phyloP scores from a whole-genome alignment of 2,329 filamentous ascomycete species.

The Penicillium sp. region DNA sequence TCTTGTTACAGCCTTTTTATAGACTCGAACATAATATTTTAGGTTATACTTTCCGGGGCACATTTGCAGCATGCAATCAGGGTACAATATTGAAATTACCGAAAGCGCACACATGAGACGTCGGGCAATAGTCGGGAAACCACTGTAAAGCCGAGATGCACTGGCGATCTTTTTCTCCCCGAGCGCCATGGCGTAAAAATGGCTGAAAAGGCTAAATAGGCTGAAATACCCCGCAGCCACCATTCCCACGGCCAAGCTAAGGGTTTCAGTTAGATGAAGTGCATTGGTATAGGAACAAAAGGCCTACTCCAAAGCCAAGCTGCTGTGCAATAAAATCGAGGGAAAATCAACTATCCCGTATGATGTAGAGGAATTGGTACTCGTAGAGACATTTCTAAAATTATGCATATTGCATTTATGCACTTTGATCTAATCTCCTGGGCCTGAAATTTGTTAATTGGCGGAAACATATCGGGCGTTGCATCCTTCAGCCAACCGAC shows the following conservation, averaged over 20 bases:
- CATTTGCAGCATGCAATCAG: too few species aligned
- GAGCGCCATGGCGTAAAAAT: slow-evolving; percentile 23
- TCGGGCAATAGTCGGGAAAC: slow-evolving; percentile 6
- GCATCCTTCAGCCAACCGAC: neutral
- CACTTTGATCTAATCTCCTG: neutral
- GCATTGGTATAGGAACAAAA: neutral
- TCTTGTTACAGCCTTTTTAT: too few species aligned
- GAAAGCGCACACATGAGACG: slow-evolving; percentile 12
- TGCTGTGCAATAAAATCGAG: neutral
- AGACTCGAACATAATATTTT: too few species aligned
- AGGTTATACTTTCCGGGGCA: too few species aligned
- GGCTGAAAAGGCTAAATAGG: slow-evolving; percentile 7
- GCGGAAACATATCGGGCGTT: slow-evolving; percentile 3
- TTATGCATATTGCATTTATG: neutral
- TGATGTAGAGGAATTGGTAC: neutral
- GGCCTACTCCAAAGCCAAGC: neutral
- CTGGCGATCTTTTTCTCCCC: slow-evolving; percentile 12
- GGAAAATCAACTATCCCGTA: neutral
- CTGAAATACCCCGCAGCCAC: slow-evolving; percentile 17
- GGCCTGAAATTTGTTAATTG: neutral
- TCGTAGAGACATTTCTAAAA: neutral
- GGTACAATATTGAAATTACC: neutral
- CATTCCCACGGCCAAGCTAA: slow-evolving; percentile 15
- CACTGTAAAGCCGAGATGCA: slow-evolving; percentile 19
- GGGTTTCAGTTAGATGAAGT: neutral